phyloP scores from a whole-genome alignment of 176 grass and related monocot genomes.

The Avena atlantica region DNA sequence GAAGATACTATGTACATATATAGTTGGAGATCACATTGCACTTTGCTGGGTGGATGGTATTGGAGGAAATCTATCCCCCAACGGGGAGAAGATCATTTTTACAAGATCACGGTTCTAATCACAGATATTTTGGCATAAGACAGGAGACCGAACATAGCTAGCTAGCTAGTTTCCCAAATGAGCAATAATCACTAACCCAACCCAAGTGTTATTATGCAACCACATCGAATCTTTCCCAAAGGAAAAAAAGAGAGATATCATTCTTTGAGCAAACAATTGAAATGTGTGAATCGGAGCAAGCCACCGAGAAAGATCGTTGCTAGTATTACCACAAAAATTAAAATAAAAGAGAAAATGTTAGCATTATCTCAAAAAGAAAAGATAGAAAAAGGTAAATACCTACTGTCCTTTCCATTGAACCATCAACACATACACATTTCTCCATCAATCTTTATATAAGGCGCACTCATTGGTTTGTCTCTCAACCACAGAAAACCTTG shows the following conservation, averaged over 20 bases:
- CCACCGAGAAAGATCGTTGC: neutral
- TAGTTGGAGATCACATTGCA: neutral
- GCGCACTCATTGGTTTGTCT: neutral
- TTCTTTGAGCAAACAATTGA: neutral
- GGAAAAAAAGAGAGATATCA: neutral
- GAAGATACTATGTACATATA: neutral
- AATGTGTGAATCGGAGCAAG: neutral
- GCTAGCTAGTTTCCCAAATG: constrained; percentile 1
- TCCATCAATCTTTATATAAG: constrained; percentile 32
- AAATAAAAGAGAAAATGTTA: neutral
- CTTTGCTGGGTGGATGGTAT: neutral
- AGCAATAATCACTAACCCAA: neutral
- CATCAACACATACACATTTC: neutral
- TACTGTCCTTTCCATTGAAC: neutral
- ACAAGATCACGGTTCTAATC: neutral
- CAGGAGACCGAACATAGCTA: neutral
- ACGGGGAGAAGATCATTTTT: constrained; percentile 10
- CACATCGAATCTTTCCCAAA: neutral
- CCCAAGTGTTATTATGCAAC: neutral
- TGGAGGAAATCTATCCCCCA: neutral
- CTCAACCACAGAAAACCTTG: neutral
- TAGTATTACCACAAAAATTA: neutral
- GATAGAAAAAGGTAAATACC: neutral
- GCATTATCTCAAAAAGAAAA: constrained; percentile 4
- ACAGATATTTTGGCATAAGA: neutral